Conservation (phyloP, 2,329 filamentous ascomycete genomes). For the Chaetomium strumarium region DNA sequence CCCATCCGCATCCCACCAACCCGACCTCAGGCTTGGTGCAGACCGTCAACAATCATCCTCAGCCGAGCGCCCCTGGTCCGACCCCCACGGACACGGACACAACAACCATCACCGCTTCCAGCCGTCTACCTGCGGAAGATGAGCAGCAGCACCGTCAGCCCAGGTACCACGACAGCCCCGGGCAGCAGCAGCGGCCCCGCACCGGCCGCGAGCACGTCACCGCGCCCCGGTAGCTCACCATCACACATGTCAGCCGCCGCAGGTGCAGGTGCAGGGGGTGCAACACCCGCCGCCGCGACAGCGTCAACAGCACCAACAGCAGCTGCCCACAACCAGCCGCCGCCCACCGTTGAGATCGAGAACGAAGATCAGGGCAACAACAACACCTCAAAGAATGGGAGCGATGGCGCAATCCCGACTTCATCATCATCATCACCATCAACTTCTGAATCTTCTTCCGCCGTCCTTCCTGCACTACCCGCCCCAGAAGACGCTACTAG, state of each 20-base stretch:
- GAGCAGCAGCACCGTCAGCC: background rate
- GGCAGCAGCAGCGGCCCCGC: slow-evolving; percentile 7
- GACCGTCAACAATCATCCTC: background rate
- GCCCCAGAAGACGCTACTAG: slow-evolving; percentile 6
- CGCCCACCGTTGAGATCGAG: background rate
- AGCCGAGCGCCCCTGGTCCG: background rate
- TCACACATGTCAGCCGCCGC: slow-evolving; percentile 1
- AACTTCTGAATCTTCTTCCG: background rate
- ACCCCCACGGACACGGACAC: slow-evolving; percentile 8
- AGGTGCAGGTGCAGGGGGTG: slow-evolving; percentile 1
- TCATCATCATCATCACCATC: background rate
- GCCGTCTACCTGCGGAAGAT: background rate
- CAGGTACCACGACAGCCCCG: background rate
- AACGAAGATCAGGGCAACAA: background rate
- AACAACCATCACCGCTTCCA: background rate
- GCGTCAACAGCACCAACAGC: background rate
- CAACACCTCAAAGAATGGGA: too few species aligned
- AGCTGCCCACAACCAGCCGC: background rate
- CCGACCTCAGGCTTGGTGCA: background rate
- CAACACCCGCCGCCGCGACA: slow-evolving; percentile 6
- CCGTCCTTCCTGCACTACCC: slow-evolving; percentile 4
- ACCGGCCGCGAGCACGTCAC: slow-evolving; percentile 23
- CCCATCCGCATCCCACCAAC: slow-evolving; percentile 8
- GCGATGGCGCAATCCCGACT: background rate
- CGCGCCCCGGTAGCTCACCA: slow-evolving; percentile 20